phyloP scores from a whole-genome alignment of 257 asterid genomes.

The Leonotis leonurus region DNA sequence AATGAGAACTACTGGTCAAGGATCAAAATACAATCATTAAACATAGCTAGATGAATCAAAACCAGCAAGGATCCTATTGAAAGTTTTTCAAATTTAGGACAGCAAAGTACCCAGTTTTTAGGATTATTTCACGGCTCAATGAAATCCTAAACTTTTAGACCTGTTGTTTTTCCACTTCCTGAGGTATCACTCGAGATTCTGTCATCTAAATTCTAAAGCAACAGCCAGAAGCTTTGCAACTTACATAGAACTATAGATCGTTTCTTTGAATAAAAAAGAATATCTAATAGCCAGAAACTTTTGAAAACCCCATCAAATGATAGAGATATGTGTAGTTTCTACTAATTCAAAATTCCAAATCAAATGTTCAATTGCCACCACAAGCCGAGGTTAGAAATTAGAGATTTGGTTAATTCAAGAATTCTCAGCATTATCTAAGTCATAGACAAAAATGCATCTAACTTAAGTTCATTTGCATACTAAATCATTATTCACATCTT shows the following conservation, averaged over 20 bases:
- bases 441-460: background rate
- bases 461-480: background rate
- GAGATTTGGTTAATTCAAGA: background rate
- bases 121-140: background rate
- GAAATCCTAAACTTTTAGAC: background rate
- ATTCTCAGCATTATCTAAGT: background rate
- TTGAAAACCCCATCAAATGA: background rate
- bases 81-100: background rate
- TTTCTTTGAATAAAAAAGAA: no score
- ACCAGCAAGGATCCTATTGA: background rate
- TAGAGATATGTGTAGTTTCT: background rate
- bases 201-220: background rate
- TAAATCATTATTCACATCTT: background rate
- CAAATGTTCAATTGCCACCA: background rate
- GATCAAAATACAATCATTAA: background rate
- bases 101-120: background rate
- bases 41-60: background rate
- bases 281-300: background rate
- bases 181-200: background rate
- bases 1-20: slow-evolving; percentile 1
- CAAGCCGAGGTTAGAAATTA: background rate
- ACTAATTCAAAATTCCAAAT: background rate
- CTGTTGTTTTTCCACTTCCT: background rate
- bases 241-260: background rate
- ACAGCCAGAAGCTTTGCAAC: background rate